These are phyloP conservation scores for Lagenidium giganteum DNA, from an alignment of 352 stramenopile genomes.

Conservation along the genomic window DNA sequence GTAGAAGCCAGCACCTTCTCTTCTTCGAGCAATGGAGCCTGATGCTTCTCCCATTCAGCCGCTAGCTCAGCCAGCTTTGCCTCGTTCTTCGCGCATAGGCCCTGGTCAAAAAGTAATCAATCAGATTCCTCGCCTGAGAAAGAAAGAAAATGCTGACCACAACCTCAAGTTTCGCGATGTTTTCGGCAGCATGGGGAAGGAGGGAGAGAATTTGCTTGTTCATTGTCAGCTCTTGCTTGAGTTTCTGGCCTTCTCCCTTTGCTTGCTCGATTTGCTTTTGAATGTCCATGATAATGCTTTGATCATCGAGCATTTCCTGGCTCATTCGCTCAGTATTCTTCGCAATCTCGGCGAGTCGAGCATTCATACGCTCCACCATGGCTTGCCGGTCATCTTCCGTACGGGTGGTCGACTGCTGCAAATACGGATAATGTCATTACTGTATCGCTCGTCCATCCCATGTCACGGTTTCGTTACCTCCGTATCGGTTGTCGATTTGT, in stretches of 20 bases:
- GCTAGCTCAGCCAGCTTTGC: conserved; percentile 44
- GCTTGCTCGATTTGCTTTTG: conserved; percentile 19
- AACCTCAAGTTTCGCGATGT: conserved; percentile 67
- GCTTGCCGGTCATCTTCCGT: conserved; percentile 13
- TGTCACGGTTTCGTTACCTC: no score
- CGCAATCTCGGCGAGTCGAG: conserved; percentile 8
- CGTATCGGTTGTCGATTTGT: no score
- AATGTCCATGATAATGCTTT: conserved; percentile 6
- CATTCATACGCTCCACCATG: conserved; percentile 10
- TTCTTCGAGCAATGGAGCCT: conserved; percentile 37
- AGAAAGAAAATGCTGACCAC: conserved; percentile 1
- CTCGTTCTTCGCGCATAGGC: conserved; percentile 45
- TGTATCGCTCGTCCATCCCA: no score
- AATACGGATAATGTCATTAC: no score
- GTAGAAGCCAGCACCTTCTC: conserved; percentile 31
- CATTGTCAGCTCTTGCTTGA: conserved; percentile 45
- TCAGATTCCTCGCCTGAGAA: background rate
- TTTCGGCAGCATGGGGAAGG: conserved; percentile 53
- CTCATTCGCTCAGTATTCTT: conserved; percentile 11
- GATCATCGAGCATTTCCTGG: conserved; percentile 6
- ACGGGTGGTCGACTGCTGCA: no score
- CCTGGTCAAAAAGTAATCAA: conserved; percentile 8
- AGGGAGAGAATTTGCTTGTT: conserved; percentile 57
- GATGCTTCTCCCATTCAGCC: conserved; percentile 48
- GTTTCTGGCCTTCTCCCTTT: conserved; percentile 16